These are phyloP conservation scores for Sclerotinia glacialis DNA, from an alignment of 2,329 filamentous ascomycete species.

Conservation along the genomic window DNA sequence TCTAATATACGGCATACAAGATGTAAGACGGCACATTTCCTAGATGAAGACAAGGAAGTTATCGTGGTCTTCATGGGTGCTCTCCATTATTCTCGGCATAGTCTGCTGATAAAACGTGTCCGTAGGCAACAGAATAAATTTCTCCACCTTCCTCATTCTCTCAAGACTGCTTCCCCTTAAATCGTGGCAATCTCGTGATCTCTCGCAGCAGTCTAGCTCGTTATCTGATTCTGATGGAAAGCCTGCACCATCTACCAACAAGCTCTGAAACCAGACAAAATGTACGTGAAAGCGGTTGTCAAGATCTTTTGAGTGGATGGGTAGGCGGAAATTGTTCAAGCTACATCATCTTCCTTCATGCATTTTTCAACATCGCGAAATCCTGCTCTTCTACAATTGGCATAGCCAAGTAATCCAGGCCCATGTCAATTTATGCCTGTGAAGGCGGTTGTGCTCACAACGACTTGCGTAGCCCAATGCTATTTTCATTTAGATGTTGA, in stretches of 20 bases:
- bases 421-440: background rate
- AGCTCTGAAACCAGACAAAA: background rate
- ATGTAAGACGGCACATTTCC: conserved; percentile 20
- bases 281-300: conserved; percentile 16
- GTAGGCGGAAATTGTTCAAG: conserved; percentile 11
- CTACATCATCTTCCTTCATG: conserved; percentile 7
- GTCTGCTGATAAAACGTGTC: conserved; percentile 11
- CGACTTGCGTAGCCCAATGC: background rate
- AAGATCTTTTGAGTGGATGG: conserved; percentile 1
- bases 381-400: background rate
- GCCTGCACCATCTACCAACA: background rate
- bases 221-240: conserved; percentile 1
- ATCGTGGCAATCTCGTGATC: background rate
- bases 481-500: background rate
- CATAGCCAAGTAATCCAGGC: background rate
- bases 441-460: background rate
- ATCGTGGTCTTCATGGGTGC: background rate
- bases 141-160: conserved; percentile 20
- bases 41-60: background rate
- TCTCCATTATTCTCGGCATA: conserved; percentile 1
- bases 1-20: conserved; percentile 20
- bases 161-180: background rate
- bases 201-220: background rate
- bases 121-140: conserved; percentile 10
- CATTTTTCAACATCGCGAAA: background rate